Conservation (phyloP, 2,329 filamentous ascomycete species). For the Alternaria rosae region DNA sequence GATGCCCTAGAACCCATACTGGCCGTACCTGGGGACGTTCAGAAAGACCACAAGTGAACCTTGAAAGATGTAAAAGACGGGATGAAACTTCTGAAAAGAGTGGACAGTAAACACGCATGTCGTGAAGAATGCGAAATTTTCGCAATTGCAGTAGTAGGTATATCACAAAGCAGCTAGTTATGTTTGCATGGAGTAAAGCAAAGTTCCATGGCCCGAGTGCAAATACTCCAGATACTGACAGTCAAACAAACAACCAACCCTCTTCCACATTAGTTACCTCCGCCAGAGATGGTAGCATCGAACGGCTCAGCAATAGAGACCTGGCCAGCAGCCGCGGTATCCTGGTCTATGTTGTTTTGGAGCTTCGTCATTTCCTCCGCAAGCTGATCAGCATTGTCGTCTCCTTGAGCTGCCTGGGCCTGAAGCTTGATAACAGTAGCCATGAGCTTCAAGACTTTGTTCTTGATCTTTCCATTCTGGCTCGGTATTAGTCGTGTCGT, state of each 20-base stretch:
- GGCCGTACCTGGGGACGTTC: background rate
- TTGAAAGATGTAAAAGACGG: background rate
- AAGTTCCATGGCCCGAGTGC: background rate
- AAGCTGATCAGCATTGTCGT: constrained; percentile 54
- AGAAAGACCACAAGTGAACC: too few relatives aligned
- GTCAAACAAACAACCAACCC: background rate
- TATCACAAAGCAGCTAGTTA: background rate
- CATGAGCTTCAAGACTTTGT: constrained; percentile 67
- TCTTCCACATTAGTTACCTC: constrained; percentile 7
- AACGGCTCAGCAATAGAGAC: constrained; percentile 46
- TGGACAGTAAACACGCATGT: background rate
- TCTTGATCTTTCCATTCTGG: constrained; percentile 66
- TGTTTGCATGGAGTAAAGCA: background rate
- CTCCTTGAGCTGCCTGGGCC: constrained; percentile 62
- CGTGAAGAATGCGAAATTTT: background rate
- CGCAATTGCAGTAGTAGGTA: background rate
- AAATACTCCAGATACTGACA: too few relatives aligned
- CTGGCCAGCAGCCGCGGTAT: constrained; percentile 58
- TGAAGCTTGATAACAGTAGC: constrained; percentile 61
- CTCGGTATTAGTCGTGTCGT: background rate
- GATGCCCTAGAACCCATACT: background rate
- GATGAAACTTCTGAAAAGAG: background rate
- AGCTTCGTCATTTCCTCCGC: constrained; percentile 61
- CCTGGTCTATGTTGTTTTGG: constrained; percentile 60
- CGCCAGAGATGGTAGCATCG: constrained; percentile 37